Conservation (phyloP, 495 filamentous ascomycete species). For the Aspergillus sclerotioniger region DNA sequence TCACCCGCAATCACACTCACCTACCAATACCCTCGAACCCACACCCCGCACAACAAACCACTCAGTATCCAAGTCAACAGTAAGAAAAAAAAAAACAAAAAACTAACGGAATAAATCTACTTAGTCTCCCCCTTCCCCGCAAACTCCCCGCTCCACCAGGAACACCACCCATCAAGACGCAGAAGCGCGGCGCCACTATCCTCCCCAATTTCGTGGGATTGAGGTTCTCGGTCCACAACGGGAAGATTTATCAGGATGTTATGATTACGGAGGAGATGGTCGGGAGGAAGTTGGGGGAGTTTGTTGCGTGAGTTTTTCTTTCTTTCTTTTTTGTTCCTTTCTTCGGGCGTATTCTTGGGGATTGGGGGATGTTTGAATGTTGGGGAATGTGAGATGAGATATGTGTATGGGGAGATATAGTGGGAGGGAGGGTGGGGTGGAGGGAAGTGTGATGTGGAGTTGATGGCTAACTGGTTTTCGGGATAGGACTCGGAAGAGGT, state of each 20-base stretch:
- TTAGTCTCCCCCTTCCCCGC: constrained; percentile 44
- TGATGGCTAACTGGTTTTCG: background rate
- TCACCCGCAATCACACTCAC: background rate
- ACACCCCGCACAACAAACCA: constrained; percentile 2
- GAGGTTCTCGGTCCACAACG: constrained; percentile 92
- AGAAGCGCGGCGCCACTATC: constrained; percentile 88
- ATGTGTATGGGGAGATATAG: background rate
- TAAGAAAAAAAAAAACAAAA: background rate
- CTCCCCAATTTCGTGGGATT: constrained; percentile 94
- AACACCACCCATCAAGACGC: constrained; percentile 76
- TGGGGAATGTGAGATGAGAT: too few species aligned
- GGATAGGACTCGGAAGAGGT: constrained; percentile 79
- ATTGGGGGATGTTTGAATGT: background rate
- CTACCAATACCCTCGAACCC: constrained; percentile 3
- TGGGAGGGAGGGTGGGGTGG: background rate
- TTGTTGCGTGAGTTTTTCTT: constrained; percentile 68
- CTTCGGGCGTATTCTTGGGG: background rate
- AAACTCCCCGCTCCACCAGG: constrained; percentile 54
- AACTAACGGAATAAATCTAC: background rate
- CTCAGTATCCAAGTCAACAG: background rate
- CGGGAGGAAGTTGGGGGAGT: constrained; percentile 95
- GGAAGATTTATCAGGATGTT: constrained; percentile 88
- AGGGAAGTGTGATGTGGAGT: background rate
- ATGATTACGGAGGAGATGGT: constrained; percentile 97
- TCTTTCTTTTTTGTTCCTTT: constrained; percentile 6